Evolutionary conservation across 345 rosid species (phyloP), one percentile per base, ranked within the genome.

Genomic region (Melaleuca alternifolia): DNA sequence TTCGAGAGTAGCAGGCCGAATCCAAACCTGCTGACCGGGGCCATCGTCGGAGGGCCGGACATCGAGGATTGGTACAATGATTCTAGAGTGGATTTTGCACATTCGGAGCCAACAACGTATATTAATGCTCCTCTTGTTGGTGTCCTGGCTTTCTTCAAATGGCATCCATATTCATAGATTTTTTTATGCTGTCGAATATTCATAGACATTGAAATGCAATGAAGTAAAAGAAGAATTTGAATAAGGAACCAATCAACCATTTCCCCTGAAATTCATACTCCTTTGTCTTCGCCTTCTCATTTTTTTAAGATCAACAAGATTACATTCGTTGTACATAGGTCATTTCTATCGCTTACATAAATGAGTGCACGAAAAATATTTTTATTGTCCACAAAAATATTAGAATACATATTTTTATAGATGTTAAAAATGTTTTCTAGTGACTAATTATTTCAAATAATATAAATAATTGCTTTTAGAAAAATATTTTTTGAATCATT

Each of bases 1-100:
- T 91, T 91, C 61, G 8, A 53, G 8, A 90, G 91, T 46, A 71
- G 61, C 28, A 83, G 90, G 48, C 92, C 95, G 1, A 93, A 97
- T 75, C 95, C 93, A 1, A 97, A 97, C 88, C 79, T 91, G 89
- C 88, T 96, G 8, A 89, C 91, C 0, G 99, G 99, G 26, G 99
- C 99, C 12, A 85, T 96, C 26, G 89, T 94, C 0, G 99, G 99
- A 56, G 98, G 99, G 85, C 99, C 99, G 30, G 90, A 94, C 87
- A 85, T 62, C 30, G 90, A 89, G 2, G 99, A 97, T 24, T 79
- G 81, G 23, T 96, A 95, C 87, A 71, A 75, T 5, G 96, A 94
- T 57, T 61, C 89, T 11, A 85, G 97, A 30, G 16, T 4, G 18
- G 83, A 88, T 57, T 50, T 84, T 62, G 53, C 57, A 11, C 92